Conservation (phyloP, 1,139 yeast species). For the Entelexis paramagnoliae region DNA sequence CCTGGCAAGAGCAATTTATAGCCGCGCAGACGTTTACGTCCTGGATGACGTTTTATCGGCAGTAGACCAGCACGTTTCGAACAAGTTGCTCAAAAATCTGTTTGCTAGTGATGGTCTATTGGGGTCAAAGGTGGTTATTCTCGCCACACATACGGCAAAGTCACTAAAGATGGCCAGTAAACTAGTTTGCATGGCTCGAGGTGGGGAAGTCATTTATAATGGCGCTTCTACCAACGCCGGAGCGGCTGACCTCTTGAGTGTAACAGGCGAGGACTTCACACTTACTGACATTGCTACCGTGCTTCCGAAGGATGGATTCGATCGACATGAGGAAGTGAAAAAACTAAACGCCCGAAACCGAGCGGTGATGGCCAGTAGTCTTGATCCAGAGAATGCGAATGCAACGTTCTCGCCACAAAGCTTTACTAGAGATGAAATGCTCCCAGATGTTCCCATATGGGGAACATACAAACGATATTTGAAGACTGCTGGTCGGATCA, state of each 20-base stretch:
- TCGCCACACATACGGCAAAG: slow-evolving; percentile 69
- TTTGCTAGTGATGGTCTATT: slow-evolving; percentile 56
- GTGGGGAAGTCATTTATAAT: not conserved
- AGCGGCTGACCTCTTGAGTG: not conserved
- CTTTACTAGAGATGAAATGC: slow-evolving; percentile 3
- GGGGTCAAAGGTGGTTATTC: slow-evolving; percentile 55
- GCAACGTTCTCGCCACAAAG: not conserved
- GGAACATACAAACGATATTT: slow-evolving; percentile 16
- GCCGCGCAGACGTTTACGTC: slow-evolving; percentile 69
- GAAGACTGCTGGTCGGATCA: slow-evolving; percentile 9
- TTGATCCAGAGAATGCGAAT: not conserved
- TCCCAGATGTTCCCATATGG: slow-evolving; percentile 9
- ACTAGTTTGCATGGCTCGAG: slow-evolving; percentile 34
- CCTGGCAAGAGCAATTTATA: slow-evolving; percentile 77
- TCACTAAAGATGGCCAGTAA: slow-evolving; percentile 58
- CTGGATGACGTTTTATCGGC: slow-evolving; percentile 75
- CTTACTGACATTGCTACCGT: not conserved
- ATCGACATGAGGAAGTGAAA: not conserved
- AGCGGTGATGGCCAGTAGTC: not conserved
- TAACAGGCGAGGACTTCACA: not conserved
- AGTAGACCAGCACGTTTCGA: slow-evolving; percentile 75
- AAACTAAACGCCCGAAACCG: not conserved
- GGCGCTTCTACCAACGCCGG: not conserved
- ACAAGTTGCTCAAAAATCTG: slow-evolving; percentile 48
- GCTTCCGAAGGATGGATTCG: not conserved